Base-by-base conservation (phyloP, 2,329 filamentous ascomycete species). In the Colletotrichum simmondsii region DNA sequence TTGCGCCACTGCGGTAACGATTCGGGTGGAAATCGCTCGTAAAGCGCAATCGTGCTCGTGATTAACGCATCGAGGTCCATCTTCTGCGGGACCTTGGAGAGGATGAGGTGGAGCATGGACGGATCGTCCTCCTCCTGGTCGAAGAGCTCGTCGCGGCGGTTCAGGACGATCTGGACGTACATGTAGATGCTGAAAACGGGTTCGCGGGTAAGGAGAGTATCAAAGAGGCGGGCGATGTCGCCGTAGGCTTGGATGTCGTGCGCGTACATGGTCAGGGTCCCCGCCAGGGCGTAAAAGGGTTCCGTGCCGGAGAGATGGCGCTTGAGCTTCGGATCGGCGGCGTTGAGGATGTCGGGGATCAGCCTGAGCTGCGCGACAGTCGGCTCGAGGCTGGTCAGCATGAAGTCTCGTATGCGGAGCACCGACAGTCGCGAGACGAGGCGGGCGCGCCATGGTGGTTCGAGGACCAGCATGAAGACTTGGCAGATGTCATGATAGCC, bases 401-500 rank as follows among this genome's bases (percentile, higher is more conserved):
- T 98, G 82, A 98, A 99, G 84, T 99, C 97, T 74, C 97, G 92
- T 80, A 99, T 98, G 65, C 95, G 93, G 57, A 98, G 89, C 37
- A 95, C 87, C 3, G 95, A 98, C 71, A 99, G 91, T n/a, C 94
- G 93, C 42, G 93, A 89, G 37, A 97, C 90, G 19, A 92, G 91
- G 7, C 87, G 82, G 22, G 88, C 86, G 19, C 94, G 92, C 56
- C 59, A 63, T 26, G 87, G 79, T 11, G 90, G 84, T 0, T 92
- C 92, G 4, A 99, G 87, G 12, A 98, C 95, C 16, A 99, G 89
- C 53, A 98, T 89, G 72, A 99, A 89, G 28, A 99, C 97, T 84
- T 99, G 97, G 77, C 94, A 97, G 79, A 99, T 98, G 84, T 99
- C 97, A 83, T 99, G 97, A 81, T 97, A 99, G 80, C 97, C 97